Conservation (phyloP, 768 basidiomycete genomes). For the Podaxis sp. region DNA sequence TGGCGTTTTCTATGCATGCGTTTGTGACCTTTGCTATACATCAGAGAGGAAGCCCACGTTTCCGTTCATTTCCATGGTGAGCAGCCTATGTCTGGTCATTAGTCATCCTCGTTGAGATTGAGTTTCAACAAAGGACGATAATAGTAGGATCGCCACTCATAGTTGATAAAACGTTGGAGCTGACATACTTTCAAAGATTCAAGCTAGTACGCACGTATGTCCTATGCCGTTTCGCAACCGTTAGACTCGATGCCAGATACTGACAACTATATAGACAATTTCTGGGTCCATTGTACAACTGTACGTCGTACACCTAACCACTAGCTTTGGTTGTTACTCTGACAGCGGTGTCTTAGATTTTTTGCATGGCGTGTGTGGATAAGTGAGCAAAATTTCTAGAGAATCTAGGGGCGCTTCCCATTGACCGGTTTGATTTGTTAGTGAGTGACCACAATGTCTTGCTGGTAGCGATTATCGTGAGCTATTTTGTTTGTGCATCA, state of each 20-base stretch:
- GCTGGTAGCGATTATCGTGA: background rate
- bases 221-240: background rate
- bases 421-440: background rate
- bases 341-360: background rate
- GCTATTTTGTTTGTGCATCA: background rate
- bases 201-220: background rate
- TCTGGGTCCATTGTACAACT: background rate
- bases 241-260: background rate
- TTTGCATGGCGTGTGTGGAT: slow-evolving; percentile 19
- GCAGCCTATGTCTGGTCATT: background rate
- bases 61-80: background rate
- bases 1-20: slow-evolving; percentile 10
- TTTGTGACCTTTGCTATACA: slow-evolving; percentile 9
- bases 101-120: background rate
- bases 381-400: background rate
- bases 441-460: background rate
- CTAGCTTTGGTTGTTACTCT: background rate
- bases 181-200: background rate
- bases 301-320: background rate
- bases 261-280: background rate
- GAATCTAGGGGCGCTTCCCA: background rate
- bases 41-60: background rate
- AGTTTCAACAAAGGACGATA: background rate
- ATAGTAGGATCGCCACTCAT: background rate
- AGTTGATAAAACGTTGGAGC: background rate